These are phyloP conservation scores for Eurotiales sp. DNA, from an alignment of 2,329 filamentous ascomycete genomes.

Conservation along the genomic window DNA sequence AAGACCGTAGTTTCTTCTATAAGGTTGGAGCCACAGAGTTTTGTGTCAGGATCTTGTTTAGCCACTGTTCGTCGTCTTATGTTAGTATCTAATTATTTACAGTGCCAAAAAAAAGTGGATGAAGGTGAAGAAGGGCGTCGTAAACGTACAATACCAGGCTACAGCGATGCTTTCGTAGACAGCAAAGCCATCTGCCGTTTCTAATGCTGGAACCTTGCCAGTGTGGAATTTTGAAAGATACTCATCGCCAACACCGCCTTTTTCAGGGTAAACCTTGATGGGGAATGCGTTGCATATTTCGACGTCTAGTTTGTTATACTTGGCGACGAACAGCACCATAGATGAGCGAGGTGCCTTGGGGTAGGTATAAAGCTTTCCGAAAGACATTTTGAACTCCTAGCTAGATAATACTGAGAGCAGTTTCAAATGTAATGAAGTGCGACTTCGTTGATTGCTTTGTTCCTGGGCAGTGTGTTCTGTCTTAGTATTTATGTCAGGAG, in stretches of 20 bases:
- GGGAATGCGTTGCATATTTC: not conserved
- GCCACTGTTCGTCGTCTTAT: not conserved
- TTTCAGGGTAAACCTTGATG: constrained; percentile 5
- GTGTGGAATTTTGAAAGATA: constrained; percentile 4
- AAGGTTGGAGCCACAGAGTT: constrained; percentile 1
- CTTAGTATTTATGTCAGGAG: not conserved
- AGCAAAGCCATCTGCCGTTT: not conserved
- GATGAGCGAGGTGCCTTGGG: constrained; percentile 1
- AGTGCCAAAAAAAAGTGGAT: not conserved
- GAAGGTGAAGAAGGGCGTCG: too few species aligned
- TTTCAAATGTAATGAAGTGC: not conserved
- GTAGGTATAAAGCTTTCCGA: constrained; percentile 4
- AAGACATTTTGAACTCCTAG: constrained; percentile 6
- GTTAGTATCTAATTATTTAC: not conserved
- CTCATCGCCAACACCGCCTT: constrained; percentile 3
- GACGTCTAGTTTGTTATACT: not conserved
- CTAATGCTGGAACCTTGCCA: constrained; percentile 3
- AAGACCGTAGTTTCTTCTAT: not conserved
- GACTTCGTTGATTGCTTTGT: not conserved
- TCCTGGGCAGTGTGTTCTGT: not conserved
- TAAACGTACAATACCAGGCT: not conserved
- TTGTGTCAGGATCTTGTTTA: constrained; percentile 1
- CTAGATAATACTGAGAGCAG: not conserved
- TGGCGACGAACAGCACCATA: not conserved
- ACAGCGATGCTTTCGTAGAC: constrained; percentile 6